Evolutionary conservation across 2,329 filamentous ascomycete species (phyloP).

Genomic region (Penicillium hesseltinei): DNA sequence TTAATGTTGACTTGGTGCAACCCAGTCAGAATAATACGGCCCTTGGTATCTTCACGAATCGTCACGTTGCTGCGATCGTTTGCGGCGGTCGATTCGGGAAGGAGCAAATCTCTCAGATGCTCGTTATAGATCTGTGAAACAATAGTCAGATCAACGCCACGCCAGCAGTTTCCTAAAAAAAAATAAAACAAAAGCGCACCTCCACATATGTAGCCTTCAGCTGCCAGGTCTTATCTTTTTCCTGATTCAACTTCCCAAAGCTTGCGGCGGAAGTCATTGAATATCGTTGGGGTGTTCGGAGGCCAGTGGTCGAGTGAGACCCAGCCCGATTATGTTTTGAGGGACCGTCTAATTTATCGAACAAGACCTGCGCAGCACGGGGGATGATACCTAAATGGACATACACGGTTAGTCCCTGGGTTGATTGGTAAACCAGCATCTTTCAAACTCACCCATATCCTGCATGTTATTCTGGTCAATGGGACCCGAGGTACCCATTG

Average conservation of each 20-base stretch:
- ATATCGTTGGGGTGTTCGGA: constrained; percentile 77
- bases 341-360: constrained; percentile 74
- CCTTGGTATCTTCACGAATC: constrained; percentile 91
- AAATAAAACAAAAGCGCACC: constrained; percentile 36
- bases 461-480: constrained; percentile 68
- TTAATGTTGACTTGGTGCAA: constrained; percentile 85
- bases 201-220: constrained; percentile 89
- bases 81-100: constrained; percentile 68
- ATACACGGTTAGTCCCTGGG: constrained; percentile 1
- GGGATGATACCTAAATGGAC: constrained; percentile 79
- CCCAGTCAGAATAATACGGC: constrained; percentile 89
- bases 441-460: constrained; percentile 67
- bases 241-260: constrained; percentile 47
- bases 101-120: constrained; percentile 82
- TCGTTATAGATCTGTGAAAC: constrained; percentile 85
- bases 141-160: constrained; percentile 5
- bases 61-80: constrained; percentile 76
- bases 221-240: constrained; percentile 84
- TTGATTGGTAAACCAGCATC: not conserved
- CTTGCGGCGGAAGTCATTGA: constrained; percentile 58
- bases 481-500: constrained; percentile 94
- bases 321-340: constrained; percentile 59
- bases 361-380: constrained; percentile 79
- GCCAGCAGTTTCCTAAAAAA: not conserved
- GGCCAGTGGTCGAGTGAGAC: constrained; percentile 67